Base-by-base conservation (phyloP, 2,329 filamentous ascomycete species). In the Paecilomyces formosus region DNA sequence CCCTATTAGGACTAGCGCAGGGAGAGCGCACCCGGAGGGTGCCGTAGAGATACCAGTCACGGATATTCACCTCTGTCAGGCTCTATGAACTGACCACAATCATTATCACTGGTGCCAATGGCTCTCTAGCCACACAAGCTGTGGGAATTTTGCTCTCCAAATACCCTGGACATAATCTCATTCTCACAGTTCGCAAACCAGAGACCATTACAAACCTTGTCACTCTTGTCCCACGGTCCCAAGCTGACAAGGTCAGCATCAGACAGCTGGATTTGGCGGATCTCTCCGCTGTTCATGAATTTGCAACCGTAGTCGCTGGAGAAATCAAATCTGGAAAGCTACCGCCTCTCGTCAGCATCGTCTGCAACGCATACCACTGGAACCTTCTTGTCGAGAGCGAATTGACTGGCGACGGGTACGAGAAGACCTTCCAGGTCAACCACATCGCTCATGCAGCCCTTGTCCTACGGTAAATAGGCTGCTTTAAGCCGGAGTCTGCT, bases 311-410 rank as follows among this genome's bases (percentile, higher is more conserved):
- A 3, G 7, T 39, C 13, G 62, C 68, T 2, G 31, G 61, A 0
- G 68, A 70, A 31, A 64, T 78, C 8, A n/a, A 57, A 1, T 57
- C 64, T 3, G 63, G 64, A 22, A 66, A 65, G 31, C 58, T 74
- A 2, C 72, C 73, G 0, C 70, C 63, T 1, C 64, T 78, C 24
- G 60, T 60, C 15, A 66, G 67, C n/a, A 72, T 79, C 21, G 62
- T 78, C 24, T 76, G 73, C 61, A 78, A 78, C 59, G 76, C 76
- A 7, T 73, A 70, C 58, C 70, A 72, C 51, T 75, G 72, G 70
- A 76, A 75, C 28, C 61, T 78, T 11, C 61, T 66, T 21, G 55
- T 56, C 4, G 67, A 68, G 9, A 60, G 68, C 2, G 68, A 75
- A 57, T 62, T 71, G 24, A 75, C 75, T 1, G 59, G 49, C 0